These are phyloP conservation scores for Annulohypoxylon stygium DNA, from an alignment of 495 filamentous ascomycete species.

Conservation along the genomic window DNA sequence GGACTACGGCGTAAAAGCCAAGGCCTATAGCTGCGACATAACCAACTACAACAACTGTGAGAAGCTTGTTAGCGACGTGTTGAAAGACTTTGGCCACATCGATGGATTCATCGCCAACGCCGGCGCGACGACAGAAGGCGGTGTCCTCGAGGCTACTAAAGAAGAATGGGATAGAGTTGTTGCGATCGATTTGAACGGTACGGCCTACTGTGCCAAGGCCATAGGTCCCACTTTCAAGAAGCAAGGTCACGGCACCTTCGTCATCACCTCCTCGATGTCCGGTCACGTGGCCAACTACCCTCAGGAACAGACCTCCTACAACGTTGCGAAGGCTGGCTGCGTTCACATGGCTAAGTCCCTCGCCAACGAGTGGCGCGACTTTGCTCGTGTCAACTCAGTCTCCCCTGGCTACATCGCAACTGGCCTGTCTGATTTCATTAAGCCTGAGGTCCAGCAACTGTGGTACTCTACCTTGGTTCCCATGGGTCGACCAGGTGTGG, in stretches of 20 bases:
- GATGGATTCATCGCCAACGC: conserved; percentile 64
- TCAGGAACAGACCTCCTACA: conserved; percentile 82
- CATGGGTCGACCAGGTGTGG: conserved; percentile 77
- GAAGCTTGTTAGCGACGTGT: conserved; percentile 65
- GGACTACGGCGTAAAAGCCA: conserved; percentile 68
- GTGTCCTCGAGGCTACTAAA: conserved; percentile 57
- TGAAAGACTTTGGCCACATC: conserved; percentile 68
- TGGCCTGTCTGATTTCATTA: conserved; percentile 80
- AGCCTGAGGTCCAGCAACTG: conserved; percentile 74
- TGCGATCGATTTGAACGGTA: conserved; percentile 74
- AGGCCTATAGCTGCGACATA: conserved; percentile 76
- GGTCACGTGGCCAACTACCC: conserved; percentile 82
- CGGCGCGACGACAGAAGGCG: conserved; percentile 59
- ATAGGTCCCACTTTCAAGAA: conserved; percentile 70
- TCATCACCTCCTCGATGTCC: conserved; percentile 76
- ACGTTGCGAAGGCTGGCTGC: conserved; percentile 83
- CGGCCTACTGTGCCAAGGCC: conserved; percentile 73
- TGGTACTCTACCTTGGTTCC: conserved; percentile 81
- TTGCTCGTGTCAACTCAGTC: conserved; percentile 83
- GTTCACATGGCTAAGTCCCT: conserved; percentile 79
- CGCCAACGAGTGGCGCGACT: conserved; percentile 83
- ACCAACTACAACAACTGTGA: conserved; percentile 67
- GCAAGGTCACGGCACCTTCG: conserved; percentile 59
- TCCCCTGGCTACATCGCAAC: conserved; percentile 86
- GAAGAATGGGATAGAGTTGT: conserved; percentile 66